These are phyloP conservation scores for Ceratobasidium sp. DNA, from an alignment of 1,284 basidiomycete genomes.

Conservation along the genomic window DNA sequence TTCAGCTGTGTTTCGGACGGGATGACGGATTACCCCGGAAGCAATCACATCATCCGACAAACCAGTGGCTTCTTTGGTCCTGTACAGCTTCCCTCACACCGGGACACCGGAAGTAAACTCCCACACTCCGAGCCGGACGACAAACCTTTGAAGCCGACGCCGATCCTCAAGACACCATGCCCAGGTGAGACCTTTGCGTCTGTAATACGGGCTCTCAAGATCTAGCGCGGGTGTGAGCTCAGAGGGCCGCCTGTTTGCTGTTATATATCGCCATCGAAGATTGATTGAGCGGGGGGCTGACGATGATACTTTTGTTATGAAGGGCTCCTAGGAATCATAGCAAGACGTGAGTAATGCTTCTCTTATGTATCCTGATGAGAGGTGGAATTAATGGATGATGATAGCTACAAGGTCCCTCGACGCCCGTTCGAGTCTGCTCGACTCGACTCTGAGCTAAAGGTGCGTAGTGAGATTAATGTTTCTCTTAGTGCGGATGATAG, in stretches of 20 bases:
- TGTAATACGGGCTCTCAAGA: constrained; percentile 34
- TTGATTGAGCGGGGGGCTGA: no score
- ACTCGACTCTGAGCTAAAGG: constrained; percentile 99
- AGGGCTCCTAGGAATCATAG: constrained; percentile 90
- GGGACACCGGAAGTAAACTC: constrained; percentile 30
- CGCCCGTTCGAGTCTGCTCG: constrained; percentile 97
- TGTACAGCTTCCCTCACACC: constrained; percentile 8
- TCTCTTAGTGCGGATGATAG: background rate
- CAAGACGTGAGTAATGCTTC: constrained; percentile 80
- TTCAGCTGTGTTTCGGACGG: constrained; percentile 62
- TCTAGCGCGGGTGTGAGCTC: constrained; percentile 41
- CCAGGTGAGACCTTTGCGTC: constrained; percentile 64
- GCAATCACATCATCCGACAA: constrained; percentile 28
- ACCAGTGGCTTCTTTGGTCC: constrained; percentile 32
- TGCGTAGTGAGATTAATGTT: constrained; percentile 57
- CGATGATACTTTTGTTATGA: constrained; percentile 53
- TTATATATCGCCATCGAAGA: no score
- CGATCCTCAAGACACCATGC: constrained; percentile 73
- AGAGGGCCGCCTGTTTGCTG: constrained; percentile 33
- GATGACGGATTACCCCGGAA: constrained; percentile 59
- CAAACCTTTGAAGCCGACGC: constrained; percentile 11
- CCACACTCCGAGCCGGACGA: no score
- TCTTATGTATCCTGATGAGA: constrained; percentile 17
- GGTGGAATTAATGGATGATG: constrained; percentile 43
- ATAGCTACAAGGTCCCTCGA: constrained; percentile 97